phyloP scores from a whole-genome alignment of 2,329 filamentous ascomycete species.

The Talaromyces piceae region DNA sequence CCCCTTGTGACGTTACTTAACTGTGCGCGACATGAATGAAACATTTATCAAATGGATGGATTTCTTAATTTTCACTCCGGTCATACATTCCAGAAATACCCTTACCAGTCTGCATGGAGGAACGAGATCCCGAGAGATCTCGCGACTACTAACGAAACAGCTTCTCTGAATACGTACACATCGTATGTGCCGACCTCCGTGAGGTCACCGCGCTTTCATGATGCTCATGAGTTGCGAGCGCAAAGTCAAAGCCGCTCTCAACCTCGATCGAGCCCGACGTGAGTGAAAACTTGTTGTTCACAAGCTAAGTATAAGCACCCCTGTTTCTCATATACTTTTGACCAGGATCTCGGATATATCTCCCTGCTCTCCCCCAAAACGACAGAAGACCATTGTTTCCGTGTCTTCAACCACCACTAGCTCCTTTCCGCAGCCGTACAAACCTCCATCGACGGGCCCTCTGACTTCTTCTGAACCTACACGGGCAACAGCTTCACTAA shows the following conservation, averaged over 20 bases:
- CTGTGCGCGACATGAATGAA: conserved; percentile 5
- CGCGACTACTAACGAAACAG: conserved; percentile 8
- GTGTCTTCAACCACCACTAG: conserved; percentile 1
- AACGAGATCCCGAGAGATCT: conserved; percentile 5
- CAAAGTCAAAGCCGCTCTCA: conserved; percentile 5
- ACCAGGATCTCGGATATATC: not conserved
- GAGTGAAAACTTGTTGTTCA: conserved; percentile 7
- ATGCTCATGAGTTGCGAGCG: conserved; percentile 4
- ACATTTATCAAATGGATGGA: conserved; percentile 9
- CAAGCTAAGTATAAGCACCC: not conserved
- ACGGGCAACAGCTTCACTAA: conserved; percentile 3
- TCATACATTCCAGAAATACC: conserved; percentile 6
- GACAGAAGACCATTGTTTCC: not conserved
- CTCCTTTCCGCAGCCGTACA: conserved; percentile 10
- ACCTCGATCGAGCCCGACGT: conserved; percentile 7
- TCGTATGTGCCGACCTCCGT: not conserved
- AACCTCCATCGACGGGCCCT: conserved; percentile 4
- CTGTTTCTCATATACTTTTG: not conserved
- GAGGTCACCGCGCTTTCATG: conserved; percentile 3
- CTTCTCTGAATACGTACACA: not conserved
- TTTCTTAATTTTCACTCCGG: conserved; percentile 1
- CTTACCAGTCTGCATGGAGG: conserved; percentile 1
- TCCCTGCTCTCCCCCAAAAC: conserved; percentile 3
- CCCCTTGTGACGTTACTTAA: conserved; percentile 3
- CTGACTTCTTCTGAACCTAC: not conserved